A percentile compares a stretch with the other conserved stretches of the same genome.
Evolutionary conservation across 345 rosid genomes (phyloP).

Genomic region (Aquilaria sinensis): DNA sequence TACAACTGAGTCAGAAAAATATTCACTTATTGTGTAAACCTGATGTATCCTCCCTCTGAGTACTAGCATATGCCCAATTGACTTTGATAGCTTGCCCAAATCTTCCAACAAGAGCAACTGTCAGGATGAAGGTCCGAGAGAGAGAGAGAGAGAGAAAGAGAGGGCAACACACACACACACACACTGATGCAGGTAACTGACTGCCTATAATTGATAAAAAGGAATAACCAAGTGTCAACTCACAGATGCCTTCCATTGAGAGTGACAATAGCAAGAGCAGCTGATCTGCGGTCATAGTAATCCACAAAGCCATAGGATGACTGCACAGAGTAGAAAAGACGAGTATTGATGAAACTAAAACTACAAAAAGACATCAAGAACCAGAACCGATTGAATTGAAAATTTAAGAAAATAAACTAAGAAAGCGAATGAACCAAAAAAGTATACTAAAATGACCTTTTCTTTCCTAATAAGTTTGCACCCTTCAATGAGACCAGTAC

Average conservation of each 20-base stretch:
- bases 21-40: slow-evolving; percentile 29
- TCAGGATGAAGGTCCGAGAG: neutral
- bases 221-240: slow-evolving; percentile 14
- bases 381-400: neutral
- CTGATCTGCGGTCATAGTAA: slow-evolving; percentile 86
- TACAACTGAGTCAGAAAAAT: neutral
- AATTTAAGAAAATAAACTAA: neutral
- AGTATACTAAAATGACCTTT: slow-evolving; percentile 35
- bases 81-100: slow-evolving; percentile 98
- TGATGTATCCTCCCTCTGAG: slow-evolving; percentile 97
- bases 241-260: slow-evolving; percentile 90
- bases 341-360: neutral
- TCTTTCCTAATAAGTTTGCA: slow-evolving; percentile 71
- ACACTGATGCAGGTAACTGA: neutral
- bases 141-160: neutral
- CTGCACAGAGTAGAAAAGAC: slow-evolving; percentile 26
- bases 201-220: too few species aligned
- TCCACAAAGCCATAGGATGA: slow-evolving; percentile 93
- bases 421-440: neutral
- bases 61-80: slow-evolving; percentile 95
- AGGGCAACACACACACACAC: neutral
- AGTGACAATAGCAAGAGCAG: slow-evolving; percentile 69
- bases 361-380: slow-evolving; percentile 5
- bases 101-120: slow-evolving; percentile 31
- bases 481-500: slow-evolving; percentile 62